Base-by-base conservation (phyloP, 805 yeast genomes). In the Tetrapisispora pingtungensis region DNA sequence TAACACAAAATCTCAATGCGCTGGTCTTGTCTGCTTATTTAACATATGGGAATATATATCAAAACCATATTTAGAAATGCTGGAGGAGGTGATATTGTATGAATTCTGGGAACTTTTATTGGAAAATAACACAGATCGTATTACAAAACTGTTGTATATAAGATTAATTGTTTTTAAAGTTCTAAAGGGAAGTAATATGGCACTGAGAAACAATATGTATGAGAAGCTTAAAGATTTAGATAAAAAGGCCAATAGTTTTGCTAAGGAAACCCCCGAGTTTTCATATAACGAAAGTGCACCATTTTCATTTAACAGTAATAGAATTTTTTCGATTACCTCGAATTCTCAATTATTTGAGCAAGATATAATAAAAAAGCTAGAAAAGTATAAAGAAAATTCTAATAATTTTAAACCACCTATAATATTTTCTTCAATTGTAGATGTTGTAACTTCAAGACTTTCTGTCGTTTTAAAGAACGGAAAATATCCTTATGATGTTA, bases 11-110 rank as follows among this genome's bases (percentile, higher is more conserved):
- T 49, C 54, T 27, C 65, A 61, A 46, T 46, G 45, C 3, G 50
- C 49, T 22, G 55, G 58, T 7, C 36, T 60, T 2, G 24, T 55
- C 3, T 51, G 54, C 20, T 41, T 61, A 10, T 61, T 62, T 42
- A 62, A 62, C 44, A 46, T 50, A 8, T 62, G 66, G 66, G 41
- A 43, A 4, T 36, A 34, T 26, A 42, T 62, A 3, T 56, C 64
- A 3, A 7, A n/a, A 3, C 35, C 39, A 3, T 31, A 43, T 10
- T 50, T 46, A 34, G 27, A 15, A 6, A n/a, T 36, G 7, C 10
- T 57, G 14, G 37, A 47, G 2, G 28, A 46, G 10, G n/a, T 37
- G 8, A 28, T 57, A 26, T 19, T 54, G 4, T 37, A 40, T 24
- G 50, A 49, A 1, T 28, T 47, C 27, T 59, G 59, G 59, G 35